Evolutionary conservation across 2,329 filamentous ascomycete genomes (phyloP), one percentile per base, ranked within the genome.

Genomic region (Penicillium vulpinum): DNA sequence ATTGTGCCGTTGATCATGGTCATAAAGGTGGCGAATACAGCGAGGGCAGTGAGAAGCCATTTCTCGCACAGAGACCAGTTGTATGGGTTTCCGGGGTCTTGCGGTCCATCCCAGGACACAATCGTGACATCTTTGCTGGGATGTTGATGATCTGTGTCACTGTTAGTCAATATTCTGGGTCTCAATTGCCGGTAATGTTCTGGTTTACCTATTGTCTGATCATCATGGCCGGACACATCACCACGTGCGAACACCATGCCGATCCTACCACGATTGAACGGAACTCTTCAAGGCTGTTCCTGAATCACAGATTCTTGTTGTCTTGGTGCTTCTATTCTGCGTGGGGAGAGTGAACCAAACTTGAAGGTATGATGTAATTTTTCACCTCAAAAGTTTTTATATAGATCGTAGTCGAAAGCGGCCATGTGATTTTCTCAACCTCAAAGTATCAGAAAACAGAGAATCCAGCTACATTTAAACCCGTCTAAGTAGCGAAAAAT

Each of bases 1-100:
- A 76, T 75, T 4, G 74, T 76, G 3, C 73, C 74, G 46, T 75
- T 75, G 59, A 74, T 67, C 60, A 68, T 61, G 3, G 66, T 65
- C 31, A 71, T 67, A 51, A 74, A 74, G 4, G 67, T 75, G 10
- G 70, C 65, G 31, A 72, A 61, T 7, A 67, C 57, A 3, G 63
- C 66, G 15, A 74, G 58, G 0, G 54, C 47, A 1, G 70, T 73
- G 9, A 69, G 56, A 6, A 61, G 59, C 75, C 75, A 77, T 68
- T 77, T 77, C 56, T 68, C 62, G 5, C 56, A 47, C 3, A 59
- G 36, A 5, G 73, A 61, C 73, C 73, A 77, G 61, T 76, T 75
- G 64, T 71, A 73, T 13, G 75, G 75, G 47, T 75, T 73, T 39
- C 64, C 66, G 0, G 71, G 68, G 53, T 77, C 74, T 11, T 66